phyloP scores from a whole-genome alignment of 371 early-diverging fungal genomes.

The Mucor plumbeus region DNA sequence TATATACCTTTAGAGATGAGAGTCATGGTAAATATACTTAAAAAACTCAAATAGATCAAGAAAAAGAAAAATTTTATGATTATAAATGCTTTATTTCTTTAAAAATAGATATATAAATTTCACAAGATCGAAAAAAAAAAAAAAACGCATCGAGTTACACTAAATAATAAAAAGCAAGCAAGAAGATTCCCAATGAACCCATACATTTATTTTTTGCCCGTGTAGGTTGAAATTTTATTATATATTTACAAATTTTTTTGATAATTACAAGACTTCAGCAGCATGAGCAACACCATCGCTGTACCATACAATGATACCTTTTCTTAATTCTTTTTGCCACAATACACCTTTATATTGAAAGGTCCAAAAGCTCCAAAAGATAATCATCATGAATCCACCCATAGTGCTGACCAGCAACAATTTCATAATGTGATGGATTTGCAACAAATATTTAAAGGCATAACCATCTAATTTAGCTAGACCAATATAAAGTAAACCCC shows the following conservation, averaged over 20 bases:
- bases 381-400: conserved; percentile 61
- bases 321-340: conserved; percentile 65
- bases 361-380: conserved; percentile 74
- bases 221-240: too few relatives aligned
- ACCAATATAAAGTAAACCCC: conserved; percentile 61
- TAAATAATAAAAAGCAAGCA: neutral
- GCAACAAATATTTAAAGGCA: conserved; percentile 46
- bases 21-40: too few relatives aligned
- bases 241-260: neutral
- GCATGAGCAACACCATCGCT: conserved; percentile 54
- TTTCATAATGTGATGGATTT: conserved; percentile 45
- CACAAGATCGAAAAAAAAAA: neutral
- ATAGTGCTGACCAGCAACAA: conserved; percentile 55
- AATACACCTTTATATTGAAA: conserved; percentile 70
- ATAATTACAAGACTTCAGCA: conserved; percentile 42
- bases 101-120: neutral
- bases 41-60: too few relatives aligned
- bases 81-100: neutral
- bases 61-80: too few relatives aligned
- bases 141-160: neutral
- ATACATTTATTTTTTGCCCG: neutral
- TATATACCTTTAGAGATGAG: too few relatives aligned
- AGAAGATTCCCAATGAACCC: conserved; percentile 2
- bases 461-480: conserved; percentile 54
- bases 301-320: conserved; percentile 69